phyloP scores from a whole-genome alignment of 768 basidiomycete species.

The Myochromella boudieri region DNA sequence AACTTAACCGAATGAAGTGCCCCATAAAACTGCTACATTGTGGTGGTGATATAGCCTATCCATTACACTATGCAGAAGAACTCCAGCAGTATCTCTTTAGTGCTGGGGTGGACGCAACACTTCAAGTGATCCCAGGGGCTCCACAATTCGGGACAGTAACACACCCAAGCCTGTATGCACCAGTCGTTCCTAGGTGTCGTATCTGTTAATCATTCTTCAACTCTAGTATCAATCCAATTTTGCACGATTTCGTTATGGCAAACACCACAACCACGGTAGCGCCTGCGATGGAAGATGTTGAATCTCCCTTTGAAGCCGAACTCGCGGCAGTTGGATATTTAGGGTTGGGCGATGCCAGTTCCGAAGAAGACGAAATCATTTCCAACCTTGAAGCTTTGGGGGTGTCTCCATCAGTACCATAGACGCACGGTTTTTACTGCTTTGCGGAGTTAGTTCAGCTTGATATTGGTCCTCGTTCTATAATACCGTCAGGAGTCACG shows the following conservation, averaged over 20 bases:
- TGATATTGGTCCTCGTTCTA: constrained; percentile 5
- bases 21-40: constrained; percentile 35
- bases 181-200: too few relatives aligned
- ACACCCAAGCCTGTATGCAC: constrained; percentile 27
- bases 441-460: not conserved
- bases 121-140: constrained; percentile 26
- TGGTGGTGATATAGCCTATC: constrained; percentile 34
- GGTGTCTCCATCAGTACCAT: not conserved
- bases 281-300: constrained; percentile 19
- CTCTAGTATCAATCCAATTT: constrained; percentile 26
- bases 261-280: constrained; percentile 22
- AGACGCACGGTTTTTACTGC: not conserved
- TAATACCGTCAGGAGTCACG: constrained; percentile 40
- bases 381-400: not conserved
- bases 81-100: constrained; percentile 22
- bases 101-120: constrained; percentile 27
- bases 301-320: constrained; percentile 29
- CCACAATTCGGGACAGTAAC: constrained; percentile 38
- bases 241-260: constrained; percentile 29
- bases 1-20: constrained; percentile 25
- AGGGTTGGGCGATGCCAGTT: constrained; percentile 14
- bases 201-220: too few relatives aligned
- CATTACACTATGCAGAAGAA: constrained; percentile 24
- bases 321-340: constrained; percentile 24
- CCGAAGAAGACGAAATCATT: constrained; percentile 22